Evolutionary conservation across 73 alveolate genomes (phyloP).

Genomic region (Uronychia binucleata): DNA sequence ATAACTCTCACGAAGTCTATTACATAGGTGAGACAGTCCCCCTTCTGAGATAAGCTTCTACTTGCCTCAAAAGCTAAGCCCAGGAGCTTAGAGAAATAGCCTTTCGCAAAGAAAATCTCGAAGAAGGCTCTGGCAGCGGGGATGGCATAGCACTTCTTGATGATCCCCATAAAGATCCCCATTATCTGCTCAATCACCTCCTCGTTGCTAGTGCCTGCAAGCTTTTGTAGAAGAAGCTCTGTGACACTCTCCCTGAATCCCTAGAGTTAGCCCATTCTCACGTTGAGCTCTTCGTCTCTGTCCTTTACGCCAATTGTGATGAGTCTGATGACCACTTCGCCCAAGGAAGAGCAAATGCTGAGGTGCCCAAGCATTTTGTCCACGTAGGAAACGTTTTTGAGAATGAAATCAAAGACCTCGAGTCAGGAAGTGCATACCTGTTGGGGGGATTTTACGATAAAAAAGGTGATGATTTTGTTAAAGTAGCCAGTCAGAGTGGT

Average conservation of each 20-base stretch:
- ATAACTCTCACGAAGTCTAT: slow-evolving; percentile 15
- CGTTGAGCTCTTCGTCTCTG: not conserved
- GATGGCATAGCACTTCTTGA: slow-evolving; percentile 40
- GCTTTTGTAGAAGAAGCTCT: slow-evolving; percentile 21
- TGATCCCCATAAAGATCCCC: slow-evolving; percentile 25
- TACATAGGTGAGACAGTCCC: slow-evolving; percentile 4
- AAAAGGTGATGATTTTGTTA: slow-evolving; percentile 37
- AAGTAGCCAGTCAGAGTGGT: slow-evolving; percentile 44
- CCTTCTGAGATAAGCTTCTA: not conserved
- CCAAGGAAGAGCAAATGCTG: slow-evolving; percentile 12
- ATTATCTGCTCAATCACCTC: slow-evolving; percentile 27
- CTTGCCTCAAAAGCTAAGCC: slow-evolving; percentile 12
- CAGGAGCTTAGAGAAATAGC: slow-evolving; percentile 18
- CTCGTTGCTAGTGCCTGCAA: slow-evolving; percentile 1
- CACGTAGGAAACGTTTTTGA: not conserved
- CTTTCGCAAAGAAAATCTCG: slow-evolving; percentile 11
- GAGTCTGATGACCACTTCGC: slow-evolving; percentile 27
- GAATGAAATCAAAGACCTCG: slow-evolving; percentile 2
- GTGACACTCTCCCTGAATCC: slow-evolving; percentile 14
- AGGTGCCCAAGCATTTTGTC: slow-evolving; percentile 11
- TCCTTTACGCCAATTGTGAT: slow-evolving; percentile 3
- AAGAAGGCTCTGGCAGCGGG: slow-evolving; percentile 20
- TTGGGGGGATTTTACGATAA: slow-evolving; percentile 19
- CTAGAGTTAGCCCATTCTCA: slow-evolving; percentile 1
- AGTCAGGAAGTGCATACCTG: not conserved